Base-by-base conservation (phyloP, 176 grass and related monocot species). In the Otatea glauca region DNA sequence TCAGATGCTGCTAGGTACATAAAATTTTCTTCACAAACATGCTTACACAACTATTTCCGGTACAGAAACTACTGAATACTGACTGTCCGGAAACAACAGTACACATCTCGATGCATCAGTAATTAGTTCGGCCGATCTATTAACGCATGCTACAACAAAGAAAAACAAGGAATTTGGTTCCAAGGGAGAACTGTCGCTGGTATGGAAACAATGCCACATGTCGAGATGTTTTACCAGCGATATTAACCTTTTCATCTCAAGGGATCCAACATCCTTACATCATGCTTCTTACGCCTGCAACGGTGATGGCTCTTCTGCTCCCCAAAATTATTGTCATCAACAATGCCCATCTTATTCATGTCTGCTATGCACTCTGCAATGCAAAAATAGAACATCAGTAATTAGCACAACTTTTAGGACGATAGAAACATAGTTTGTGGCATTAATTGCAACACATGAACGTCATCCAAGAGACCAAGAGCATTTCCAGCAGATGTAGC, bases 271-370 rank as follows among this genome's bases (percentile, higher is more conserved):
- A 88, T 92, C 77, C 85, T 90, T 79, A 87, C 86, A 62, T 94
- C 93, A 74, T 94, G 88, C 82, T 88, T 94, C 79, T 81, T 90
- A 11, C 93, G 90, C 60, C 93, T 92, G 59, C 90, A 75, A 4
- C 90, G 88, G 71, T 92, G 79, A 83, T 92, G 90, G 68, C 82
- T 88, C 83, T 94, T 94, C 81, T 94, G 93, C 85, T 92, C 93
- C 39, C 85, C 78, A 86, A 94, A 94, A 72, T 88, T 90, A 76
- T 49, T 88, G 43, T 92, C 88, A 21, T 83, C 79, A 17, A 43
- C 72, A 71, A 92, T 88, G 17, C 37, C 86, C 90, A 92, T 94
- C 72, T 88, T 81, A 78, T 83, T 84, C 65, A 88, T 86, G 77
- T 90, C 88, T 81, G 85, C 49, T 25, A 73, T 47, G 69, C 81